These are phyloP conservation scores for Colletotrichum caudatum DNA, from an alignment of 2,329 filamentous ascomycete species.

Conservation along the genomic window DNA sequence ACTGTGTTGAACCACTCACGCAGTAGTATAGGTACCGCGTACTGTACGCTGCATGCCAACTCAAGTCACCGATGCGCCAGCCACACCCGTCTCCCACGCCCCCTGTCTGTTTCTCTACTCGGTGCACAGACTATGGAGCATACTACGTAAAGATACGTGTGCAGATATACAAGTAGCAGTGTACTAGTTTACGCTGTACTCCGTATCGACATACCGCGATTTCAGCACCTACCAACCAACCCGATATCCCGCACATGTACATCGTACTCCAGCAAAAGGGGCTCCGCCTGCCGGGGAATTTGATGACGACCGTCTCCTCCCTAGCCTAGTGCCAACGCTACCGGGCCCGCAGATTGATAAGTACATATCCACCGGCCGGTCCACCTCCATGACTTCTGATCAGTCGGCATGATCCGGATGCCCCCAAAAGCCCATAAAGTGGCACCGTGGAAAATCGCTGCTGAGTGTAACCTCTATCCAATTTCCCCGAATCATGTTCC, in stretches of 20 bases:
- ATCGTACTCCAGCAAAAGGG: not conserved
- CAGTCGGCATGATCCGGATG: conserved; percentile 40
- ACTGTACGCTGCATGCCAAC: not conserved
- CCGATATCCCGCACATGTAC: not conserved
- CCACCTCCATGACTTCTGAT: conserved; percentile 22
- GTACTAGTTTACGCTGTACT: too few relatives aligned
- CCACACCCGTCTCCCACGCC: conserved; percentile 1
- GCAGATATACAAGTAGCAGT: too few relatives aligned
- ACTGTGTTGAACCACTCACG: not conserved
- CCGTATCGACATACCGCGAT: not conserved
- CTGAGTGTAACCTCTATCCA: conserved; percentile 30
- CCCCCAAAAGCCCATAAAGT: conserved; percentile 24
- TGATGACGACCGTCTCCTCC: conserved; percentile 37
- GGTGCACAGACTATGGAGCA: not conserved
- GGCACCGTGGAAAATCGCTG: conserved; percentile 22
- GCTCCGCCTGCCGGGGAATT: conserved; percentile 35
- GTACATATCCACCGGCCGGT: conserved; percentile 11
- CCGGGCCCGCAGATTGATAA: conserved; percentile 33
- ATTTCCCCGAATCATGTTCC: conserved; percentile 42
- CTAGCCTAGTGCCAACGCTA: conserved; percentile 34
- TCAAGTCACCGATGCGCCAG: not conserved
- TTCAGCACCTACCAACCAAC: not conserved
- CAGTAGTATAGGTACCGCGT: not conserved
- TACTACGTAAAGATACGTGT: not conserved
- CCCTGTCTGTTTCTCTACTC: not conserved